phyloP scores from a whole-genome alignment of 2,329 filamentous ascomycete species.

The Cladosporium austrohemisphaericum region DNA sequence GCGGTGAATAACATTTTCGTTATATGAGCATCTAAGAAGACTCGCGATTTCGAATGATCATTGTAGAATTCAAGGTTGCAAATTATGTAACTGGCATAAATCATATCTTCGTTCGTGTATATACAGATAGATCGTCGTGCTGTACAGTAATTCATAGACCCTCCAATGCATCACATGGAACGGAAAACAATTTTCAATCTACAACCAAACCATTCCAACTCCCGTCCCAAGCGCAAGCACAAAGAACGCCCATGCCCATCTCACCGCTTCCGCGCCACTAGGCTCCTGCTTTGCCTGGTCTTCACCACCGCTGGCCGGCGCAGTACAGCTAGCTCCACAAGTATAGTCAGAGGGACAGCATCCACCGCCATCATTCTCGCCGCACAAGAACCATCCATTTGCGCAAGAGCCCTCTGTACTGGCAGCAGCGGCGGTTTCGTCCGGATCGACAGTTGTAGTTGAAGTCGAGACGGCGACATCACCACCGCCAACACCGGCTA shows the following conservation, averaged over 20 bases:
- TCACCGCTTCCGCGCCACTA: constrained; percentile 33
- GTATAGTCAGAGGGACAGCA: constrained; percentile 78
- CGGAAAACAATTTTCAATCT: constrained; percentile 13
- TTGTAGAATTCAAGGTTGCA: background rate
- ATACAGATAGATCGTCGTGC: constrained; percentile 3
- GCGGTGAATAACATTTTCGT: too few species aligned
- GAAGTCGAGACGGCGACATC: constrained; percentile 7
- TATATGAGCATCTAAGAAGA: background rate
- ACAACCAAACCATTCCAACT: constrained; percentile 40
- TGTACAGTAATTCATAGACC: too few species aligned
- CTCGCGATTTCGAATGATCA: background rate
- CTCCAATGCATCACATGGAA: too few species aligned
- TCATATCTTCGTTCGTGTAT: constrained; percentile 6
- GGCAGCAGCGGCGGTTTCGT: constrained; percentile 32
- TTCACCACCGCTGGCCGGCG: constrained; percentile 51
- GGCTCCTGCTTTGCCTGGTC: constrained; percentile 47
- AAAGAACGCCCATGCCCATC: constrained; percentile 31
- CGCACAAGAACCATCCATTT: constrained; percentile 73
- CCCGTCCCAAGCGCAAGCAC: constrained; percentile 31
- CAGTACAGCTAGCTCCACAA: constrained; percentile 73
- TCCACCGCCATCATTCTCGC: constrained; percentile 62
- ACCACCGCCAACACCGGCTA: constrained; percentile 41
- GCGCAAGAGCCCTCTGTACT: constrained; percentile 54
- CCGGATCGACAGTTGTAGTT: constrained; percentile 5
- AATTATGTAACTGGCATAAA: background rate